Evolutionary conservation across 352 stramenopile species (phyloP).

Genomic region (Pythium brachiatum): DNA sequence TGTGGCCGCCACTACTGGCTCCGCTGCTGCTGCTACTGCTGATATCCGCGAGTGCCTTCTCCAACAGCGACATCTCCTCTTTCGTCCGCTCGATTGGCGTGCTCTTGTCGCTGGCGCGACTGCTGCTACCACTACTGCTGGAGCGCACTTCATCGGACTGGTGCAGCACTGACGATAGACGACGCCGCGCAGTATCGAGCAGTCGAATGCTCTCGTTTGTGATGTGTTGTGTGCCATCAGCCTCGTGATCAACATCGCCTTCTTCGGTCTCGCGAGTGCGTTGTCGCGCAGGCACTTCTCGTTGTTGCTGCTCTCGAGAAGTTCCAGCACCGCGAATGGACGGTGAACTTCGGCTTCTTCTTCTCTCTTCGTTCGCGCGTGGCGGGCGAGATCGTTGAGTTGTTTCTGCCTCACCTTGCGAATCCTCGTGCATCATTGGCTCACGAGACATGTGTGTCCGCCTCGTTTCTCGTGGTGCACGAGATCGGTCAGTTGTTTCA

Average conservation of each 20-base stretch:
- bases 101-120: conserved; percentile 36
- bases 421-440: no score
- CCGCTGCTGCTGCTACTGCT: conserved; percentile 59
- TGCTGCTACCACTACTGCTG: conserved; percentile 36
- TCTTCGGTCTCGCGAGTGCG: neutral
- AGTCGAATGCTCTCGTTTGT: conserved; percentile 23
- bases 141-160: conserved; percentile 22
- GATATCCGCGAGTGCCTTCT: conserved; percentile 64
- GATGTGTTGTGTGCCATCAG: conserved; percentile 13
- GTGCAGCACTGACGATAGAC: conserved; percentile 27
- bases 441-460: no score
- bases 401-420: neutral
- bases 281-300: neutral
- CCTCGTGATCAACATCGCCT: neutral
- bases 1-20: conserved; percentile 8
- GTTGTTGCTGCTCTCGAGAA: neutral
- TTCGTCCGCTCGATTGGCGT: conserved; percentile 48
- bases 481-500: no score
- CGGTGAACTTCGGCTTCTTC: neutral
- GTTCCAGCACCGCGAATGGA: neutral
- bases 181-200: conserved; percentile 22
- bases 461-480: no score
- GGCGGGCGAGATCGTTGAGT: neutral
- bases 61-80: conserved; percentile 59
- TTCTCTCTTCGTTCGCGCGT: neutral